phyloP scores from a whole-genome alignment of 805 yeast genomes.

The Metschnikowia similis region DNA sequence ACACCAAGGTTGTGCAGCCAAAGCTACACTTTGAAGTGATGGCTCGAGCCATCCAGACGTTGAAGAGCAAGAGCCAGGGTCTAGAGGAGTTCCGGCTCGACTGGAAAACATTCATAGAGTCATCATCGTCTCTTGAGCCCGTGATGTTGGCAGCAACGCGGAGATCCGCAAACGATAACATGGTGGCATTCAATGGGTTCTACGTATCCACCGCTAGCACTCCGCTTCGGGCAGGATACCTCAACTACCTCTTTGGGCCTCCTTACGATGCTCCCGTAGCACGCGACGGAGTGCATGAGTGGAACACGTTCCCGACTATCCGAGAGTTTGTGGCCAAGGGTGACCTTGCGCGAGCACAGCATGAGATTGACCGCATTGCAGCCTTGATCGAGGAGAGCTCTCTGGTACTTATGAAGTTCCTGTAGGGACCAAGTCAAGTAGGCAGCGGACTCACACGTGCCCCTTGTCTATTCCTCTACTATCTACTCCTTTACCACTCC shows the following conservation, averaged over 20 bases:
- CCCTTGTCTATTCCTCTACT: neutral
- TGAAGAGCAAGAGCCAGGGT: constrained; percentile 34
- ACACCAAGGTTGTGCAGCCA: constrained; percentile 11
- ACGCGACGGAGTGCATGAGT: constrained; percentile 32
- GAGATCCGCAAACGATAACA: constrained; percentile 75
- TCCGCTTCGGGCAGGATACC: constrained; percentile 57
- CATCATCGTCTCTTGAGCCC: constrained; percentile 60
- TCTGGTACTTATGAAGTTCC: neutral
- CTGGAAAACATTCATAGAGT: constrained; percentile 51
- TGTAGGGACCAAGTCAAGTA: neutral
- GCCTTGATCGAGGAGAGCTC: constrained; percentile 19
- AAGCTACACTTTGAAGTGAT: constrained; percentile 23
- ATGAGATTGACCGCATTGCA: constrained; percentile 45
- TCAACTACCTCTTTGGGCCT: constrained; percentile 67
- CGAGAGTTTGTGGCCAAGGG: constrained; percentile 57
- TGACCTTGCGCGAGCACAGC: constrained; percentile 52
- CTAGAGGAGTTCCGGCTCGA: constrained; percentile 54
- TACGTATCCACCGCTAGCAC: constrained; percentile 46
- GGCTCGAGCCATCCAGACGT: constrained; percentile 21
- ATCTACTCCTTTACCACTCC: too few relatives aligned
- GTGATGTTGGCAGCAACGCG: constrained; percentile 66
- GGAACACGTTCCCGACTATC: constrained; percentile 73
- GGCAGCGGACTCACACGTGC: neutral
- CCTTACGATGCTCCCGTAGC: constrained; percentile 50
- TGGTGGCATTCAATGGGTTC: constrained; percentile 51